Base-by-base conservation (phyloP, 148 eudicot genomes). In the Fagopyrum homotropicum region DNA sequence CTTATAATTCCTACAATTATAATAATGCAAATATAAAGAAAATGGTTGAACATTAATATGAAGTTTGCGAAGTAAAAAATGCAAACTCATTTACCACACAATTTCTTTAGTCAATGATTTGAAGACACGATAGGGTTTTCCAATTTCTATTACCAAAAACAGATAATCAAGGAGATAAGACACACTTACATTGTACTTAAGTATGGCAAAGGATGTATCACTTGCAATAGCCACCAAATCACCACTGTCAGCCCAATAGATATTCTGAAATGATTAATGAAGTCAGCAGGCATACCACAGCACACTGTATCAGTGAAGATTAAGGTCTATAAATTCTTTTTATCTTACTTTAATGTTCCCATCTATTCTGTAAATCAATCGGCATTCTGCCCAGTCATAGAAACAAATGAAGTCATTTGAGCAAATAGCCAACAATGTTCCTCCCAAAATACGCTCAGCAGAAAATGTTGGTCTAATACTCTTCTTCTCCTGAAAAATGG, bases 211-310 rank as follows among this genome's bases (percentile, higher is more conserved):
- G 77, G 94, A 95, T 78, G 99, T 47, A 83, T 95, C 99, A 74
- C 99, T 92, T 49, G 97, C 96, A 79, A 95, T 95, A 77, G 97
- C 92, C 87, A 95, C 96, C 82, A 90, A 80, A 76, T 92, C 99
- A 78, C 99, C 99, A 80, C 99, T 89, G 75, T 95, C 99, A 76
- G 99, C 99, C 99, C 99, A 95, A 83, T 89, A 95, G 70, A 95
- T 86, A 74, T 90, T 95, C 99, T 95, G 91, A 52, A 81, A 78
- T 47, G 75, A 57, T 76, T 35, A 72, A 56, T 47, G 71, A 71
- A 74, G 77, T 66, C 77, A 59, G 6, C 43, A 50, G 54, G 71
- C 59, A 30, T 29, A 14, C 70, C 17, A 66, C 29, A 76, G 22
- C 40, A 68, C 45, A 29, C 35, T 6, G 35, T 35, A 8, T 66